Evolutionary conservation across 2,329 filamentous ascomycete genomes (phyloP).

Genomic region (Penicillium hesseltinei): DNA sequence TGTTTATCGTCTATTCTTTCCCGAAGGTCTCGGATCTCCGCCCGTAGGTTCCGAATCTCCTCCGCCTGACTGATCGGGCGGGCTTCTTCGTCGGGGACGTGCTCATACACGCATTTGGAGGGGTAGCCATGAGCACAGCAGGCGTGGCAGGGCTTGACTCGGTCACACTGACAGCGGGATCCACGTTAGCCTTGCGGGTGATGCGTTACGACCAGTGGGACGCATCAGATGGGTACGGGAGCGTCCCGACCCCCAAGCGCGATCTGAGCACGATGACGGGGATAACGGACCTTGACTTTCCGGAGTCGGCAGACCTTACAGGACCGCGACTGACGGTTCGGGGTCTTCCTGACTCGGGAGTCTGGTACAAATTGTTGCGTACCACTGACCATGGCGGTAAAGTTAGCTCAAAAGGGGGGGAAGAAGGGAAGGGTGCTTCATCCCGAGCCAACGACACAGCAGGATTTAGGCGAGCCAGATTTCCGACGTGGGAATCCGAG

Average conservation of each 20-base stretch:
- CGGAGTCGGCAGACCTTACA: slow-evolving; percentile 40
- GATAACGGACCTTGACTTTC: slow-evolving; percentile 39
- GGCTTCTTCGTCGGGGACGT: slow-evolving; percentile 32
- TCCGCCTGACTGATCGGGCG: slow-evolving; percentile 38
- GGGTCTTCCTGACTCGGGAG: slow-evolving; percentile 26
- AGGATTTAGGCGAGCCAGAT: slow-evolving; percentile 31
- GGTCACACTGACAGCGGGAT: slow-evolving; percentile 34
- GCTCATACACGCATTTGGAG: slow-evolving; percentile 40
- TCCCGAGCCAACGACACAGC: slow-evolving; percentile 29
- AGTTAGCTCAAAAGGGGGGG: slow-evolving; percentile 3
- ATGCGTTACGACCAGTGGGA: neutral
- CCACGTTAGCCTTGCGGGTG: slow-evolving; percentile 14
- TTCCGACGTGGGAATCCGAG: slow-evolving; percentile 30
- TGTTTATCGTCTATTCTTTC: slow-evolving; percentile 24
- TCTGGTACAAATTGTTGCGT: slow-evolving; percentile 18
- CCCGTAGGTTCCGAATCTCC: slow-evolving; percentile 36
- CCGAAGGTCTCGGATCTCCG: slow-evolving; percentile 35
- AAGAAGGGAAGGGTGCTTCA: slow-evolving; percentile 13
- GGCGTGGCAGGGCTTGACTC: slow-evolving; percentile 40
- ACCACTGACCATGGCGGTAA: slow-evolving; percentile 22
- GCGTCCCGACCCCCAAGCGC: slow-evolving; percentile 9
- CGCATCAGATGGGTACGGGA: slow-evolving; percentile 9
- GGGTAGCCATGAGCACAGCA: slow-evolving; percentile 42
- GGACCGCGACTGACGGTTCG: slow-evolving; percentile 37
- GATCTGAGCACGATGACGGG: slow-evolving; percentile 21